Evolutionary conservation across 169 alveolate genomes (phyloP), one percentile per base, ranked within the genome.

Genomic region (Plasmodium coatneyi): DNA sequence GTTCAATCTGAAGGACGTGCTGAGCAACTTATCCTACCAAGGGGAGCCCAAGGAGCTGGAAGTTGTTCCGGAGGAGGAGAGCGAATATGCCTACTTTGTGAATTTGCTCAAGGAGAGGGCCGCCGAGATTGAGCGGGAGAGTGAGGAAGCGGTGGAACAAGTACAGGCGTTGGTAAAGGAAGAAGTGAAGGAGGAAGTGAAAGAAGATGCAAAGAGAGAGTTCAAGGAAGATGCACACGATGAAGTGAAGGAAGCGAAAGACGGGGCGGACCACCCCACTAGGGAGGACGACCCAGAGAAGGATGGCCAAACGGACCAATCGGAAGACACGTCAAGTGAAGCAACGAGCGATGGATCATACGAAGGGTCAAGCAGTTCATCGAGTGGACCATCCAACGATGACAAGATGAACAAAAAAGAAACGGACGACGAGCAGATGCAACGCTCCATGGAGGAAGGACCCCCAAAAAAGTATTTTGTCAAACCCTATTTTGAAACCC

Each of bases 31-130:
- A 84, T 84, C 92, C n/a, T 84, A 84, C 78, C 41, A 72, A 72
- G 92, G 92, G 14, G 92, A 84, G 5, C 54, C 43, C 14, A 84
- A 84, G 82, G 92, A 84, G 79, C 43, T 84, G 36, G 84, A 72
- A 71, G 30, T 84, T 34, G 92, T 66, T 7, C 28, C 83, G 3
- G 78, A 28, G 7, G 49, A 84, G n/a, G 54, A 32, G 28, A 84
- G 92, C 32, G 92, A 84, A 49, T 84, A 84, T 74, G 32, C 84
- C 9, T 34, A 84, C 66, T 84, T 71, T 74, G 66, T 52, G 22
- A 71, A 84, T 70, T 84, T 84, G 79, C 39, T 84, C 36, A 72
- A 83, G 76, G 79, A 84, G 52, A 19, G 60, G 66, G 80, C 79
- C 79, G 56, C 46, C 12, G 43, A 84, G 41, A 66, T 66, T 66